These are phyloP conservation scores for Hyphopichia burtonii DNA, from an alignment of 1,139 yeast species.

Conservation along the genomic window DNA sequence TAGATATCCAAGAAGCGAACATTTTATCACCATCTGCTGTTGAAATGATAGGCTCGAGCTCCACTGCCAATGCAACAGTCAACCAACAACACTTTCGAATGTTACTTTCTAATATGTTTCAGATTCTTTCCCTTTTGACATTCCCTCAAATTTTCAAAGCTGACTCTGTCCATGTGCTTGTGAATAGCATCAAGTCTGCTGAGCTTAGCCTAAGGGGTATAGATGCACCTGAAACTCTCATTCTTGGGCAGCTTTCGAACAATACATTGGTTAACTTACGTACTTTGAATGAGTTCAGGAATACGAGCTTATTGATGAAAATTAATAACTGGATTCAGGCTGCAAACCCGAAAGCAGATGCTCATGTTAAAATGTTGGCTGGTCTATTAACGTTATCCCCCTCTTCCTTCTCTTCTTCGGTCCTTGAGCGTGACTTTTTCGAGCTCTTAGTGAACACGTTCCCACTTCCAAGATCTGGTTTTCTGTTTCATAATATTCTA, in stretches of 20 bases:
- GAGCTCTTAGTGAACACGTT: constrained; percentile 48
- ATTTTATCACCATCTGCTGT: constrained; percentile 25
- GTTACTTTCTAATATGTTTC: constrained; percentile 36
- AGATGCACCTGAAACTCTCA: constrained; percentile 32
- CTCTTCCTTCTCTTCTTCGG: constrained; percentile 21
- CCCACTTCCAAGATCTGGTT: constrained; percentile 41
- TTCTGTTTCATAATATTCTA: constrained; percentile 40
- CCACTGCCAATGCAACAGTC: constrained; percentile 7
- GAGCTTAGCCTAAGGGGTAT: constrained; percentile 71
- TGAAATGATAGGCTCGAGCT: constrained; percentile 23
- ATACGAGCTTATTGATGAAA: constrained; percentile 33
- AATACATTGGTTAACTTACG: constrained; percentile 60
- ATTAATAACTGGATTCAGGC: constrained; percentile 28
- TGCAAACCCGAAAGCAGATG: constrained; percentile 25
- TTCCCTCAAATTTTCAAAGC: constrained; percentile 42
- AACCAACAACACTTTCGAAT: constrained; percentile 28
- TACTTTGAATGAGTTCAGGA: constrained; percentile 46
- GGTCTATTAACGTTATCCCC: constrained; percentile 32
- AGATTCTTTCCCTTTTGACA: constrained; percentile 33
- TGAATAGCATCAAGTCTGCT: constrained; percentile 58
- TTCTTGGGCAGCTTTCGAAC: constrained; percentile 59
- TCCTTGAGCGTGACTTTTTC: constrained; percentile 52
- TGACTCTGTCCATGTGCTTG: constrained; percentile 38
- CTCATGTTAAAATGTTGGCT: constrained; percentile 35
- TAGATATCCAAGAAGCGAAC: constrained; percentile 25